Percentiles rank a stretch among this genome's conserved stretches.
These are phyloP conservation scores for Stephania yunnanensis DNA, from an alignment of 164 flowering plant genomes.

Conservation along the genomic window DNA sequence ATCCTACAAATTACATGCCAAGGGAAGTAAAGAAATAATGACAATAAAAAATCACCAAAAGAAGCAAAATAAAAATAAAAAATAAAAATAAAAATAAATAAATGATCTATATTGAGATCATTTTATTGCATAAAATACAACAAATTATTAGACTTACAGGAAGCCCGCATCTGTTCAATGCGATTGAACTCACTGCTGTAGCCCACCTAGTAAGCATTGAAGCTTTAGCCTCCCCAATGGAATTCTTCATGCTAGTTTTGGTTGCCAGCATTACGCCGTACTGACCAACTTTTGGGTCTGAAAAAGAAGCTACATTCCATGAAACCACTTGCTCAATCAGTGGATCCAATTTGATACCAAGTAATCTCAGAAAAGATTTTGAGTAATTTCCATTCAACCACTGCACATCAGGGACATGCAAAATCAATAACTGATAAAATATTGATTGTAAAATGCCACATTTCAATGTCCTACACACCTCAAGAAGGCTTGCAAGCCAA, in stretches of 20 bases:
- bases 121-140: not conserved
- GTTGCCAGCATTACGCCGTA: conserved; percentile 57
- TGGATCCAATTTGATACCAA: conserved; percentile 33
- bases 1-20: not conserved
- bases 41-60: not conserved
- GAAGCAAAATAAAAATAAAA: not conserved
- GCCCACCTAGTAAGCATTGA: conserved; percentile 67
- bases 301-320: conserved; percentile 35
- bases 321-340: conserved; percentile 18
- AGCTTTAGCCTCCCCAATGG: conserved; percentile 64
- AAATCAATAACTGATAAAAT: not conserved
- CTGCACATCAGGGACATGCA: conserved; percentile 46
- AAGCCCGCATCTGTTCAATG: conserved; percentile 76
- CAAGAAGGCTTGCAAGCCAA: conserved; percentile 80
- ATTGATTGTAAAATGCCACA: not conserved
- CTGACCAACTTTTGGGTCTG: conserved; percentile 75
- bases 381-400: conserved; percentile 75
- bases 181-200: conserved; percentile 51
- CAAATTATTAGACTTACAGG: conserved; percentile 54
- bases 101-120: not conserved
- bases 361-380: conserved; percentile 51
- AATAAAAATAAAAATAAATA: not conserved
- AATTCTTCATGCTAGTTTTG: conserved; percentile 67
- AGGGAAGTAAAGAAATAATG: not conserved
- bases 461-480: conserved; percentile 40